A percentile compares a stretch with the other conserved stretches of the same genome.
These are phyloP conservation scores for Speleostelium caveatum DNA, from an alignment of 78 protist species.

Conservation along the genomic window DNA sequence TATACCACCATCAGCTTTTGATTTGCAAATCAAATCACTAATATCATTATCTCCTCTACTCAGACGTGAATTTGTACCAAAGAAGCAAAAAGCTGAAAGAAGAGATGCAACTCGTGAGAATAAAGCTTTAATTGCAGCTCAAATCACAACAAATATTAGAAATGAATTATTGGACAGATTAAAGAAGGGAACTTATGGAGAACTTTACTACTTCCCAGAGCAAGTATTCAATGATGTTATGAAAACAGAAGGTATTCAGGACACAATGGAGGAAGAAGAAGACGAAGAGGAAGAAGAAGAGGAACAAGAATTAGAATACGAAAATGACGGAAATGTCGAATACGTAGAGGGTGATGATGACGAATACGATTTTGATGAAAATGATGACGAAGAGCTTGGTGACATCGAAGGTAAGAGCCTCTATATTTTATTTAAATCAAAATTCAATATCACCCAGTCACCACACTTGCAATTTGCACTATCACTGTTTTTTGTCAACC, in stretches of 20 bases:
- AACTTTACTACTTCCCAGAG: conserved; percentile 56
- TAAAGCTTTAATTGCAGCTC: conserved; percentile 96
- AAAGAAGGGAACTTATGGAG: conserved; percentile 34
- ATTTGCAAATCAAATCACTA: no score
- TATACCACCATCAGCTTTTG: no score
- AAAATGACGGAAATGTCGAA: background rate
- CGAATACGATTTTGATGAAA: background rate
- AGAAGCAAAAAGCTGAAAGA: conserved; percentile 91
- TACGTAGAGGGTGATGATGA: conserved; percentile 26
- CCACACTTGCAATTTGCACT: background rate
- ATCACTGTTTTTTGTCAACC: no score
- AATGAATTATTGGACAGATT: conserved; percentile 93
- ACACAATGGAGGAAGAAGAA: conserved; percentile 20
- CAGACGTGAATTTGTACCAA: conserved; percentile 87
- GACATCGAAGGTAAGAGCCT: background rate
- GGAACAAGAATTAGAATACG: background rate
- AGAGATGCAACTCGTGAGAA: conserved; percentile 86
- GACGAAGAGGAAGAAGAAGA: conserved; percentile 16
- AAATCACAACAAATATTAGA: conserved; percentile 87
- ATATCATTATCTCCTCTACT: no score
- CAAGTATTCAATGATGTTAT: conserved; percentile 27
- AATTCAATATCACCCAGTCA: background rate
- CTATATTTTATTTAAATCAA: background rate
- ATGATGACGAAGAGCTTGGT: conserved; percentile 30
- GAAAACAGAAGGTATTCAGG: conserved; percentile 21